Evolutionary conservation across 1,139 yeast genomes (phyloP), one percentile per base, ranked within the genome.

Genomic region (Diutina rugosa): DNA sequence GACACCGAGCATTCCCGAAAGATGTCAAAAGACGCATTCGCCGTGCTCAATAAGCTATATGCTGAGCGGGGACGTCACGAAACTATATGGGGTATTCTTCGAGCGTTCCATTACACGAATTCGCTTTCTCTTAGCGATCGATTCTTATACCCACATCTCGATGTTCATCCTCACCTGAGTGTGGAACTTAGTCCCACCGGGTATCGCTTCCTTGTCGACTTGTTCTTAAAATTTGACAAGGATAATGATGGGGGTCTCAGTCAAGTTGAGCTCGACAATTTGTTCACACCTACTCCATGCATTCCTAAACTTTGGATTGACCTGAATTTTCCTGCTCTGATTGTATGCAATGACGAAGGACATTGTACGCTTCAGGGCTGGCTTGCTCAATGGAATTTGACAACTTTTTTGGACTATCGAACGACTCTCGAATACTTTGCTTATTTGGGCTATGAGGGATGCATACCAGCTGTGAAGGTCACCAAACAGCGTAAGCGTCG

Each of bases 361-460:
- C 81, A 84, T 65, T 93, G 93, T 2, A 89, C 98, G 0, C 70
- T 93, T 41, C 98, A 93, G 71, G 99, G 99, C 1, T 93, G 99
- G 99, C 71, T 93, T 52, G 98, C 99, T 0, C 98, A 93, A 64
- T 93, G 99, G 99, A 86, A 93, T 62, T 85, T 93, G 85, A 90
- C 97, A 0, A 91, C 98, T 0, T 90, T 84, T 63, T 72, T 93
- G 47, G 96, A 90, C 63, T 84, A 87, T 66, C 82, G 79, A 63
- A 85, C 90, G 0, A 90, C 98, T 0, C 77, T 93, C 58, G 95
- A 90, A 56, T 93, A 91, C 65, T 71, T 93, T 59, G 96, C 95
- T 0, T 88, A 89, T 69, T 76, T 93, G 57, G 99, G 99, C 0
- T 91, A 87, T 65, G 80, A 72, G 60, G 77, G 71, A 55, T 71